Conservation (phyloP, 768 basidiomycete genomes). For the Serendipita sp. region DNA sequence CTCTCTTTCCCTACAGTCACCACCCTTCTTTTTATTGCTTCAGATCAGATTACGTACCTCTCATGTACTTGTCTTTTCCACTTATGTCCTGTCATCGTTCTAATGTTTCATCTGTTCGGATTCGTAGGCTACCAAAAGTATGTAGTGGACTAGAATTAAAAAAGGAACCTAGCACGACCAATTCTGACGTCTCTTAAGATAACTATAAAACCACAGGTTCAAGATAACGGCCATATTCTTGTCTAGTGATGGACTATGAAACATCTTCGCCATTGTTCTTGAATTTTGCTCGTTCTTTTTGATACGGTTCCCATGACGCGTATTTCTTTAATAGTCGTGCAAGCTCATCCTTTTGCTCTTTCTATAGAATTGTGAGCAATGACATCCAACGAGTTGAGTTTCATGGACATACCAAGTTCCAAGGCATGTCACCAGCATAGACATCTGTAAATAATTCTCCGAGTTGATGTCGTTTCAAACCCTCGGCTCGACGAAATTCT, state of each 20-base stretch:
- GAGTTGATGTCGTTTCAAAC: slow-evolving; percentile 50
- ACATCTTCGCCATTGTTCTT: slow-evolving; percentile 56
- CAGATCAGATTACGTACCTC: neutral
- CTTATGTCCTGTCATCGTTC: slow-evolving; percentile 7
- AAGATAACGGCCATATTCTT: too few relatives aligned
- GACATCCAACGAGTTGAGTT: slow-evolving; percentile 1
- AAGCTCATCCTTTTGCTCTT: slow-evolving; percentile 73
- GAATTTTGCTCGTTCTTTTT: slow-evolving; percentile 59
- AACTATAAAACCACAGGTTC: too few relatives aligned
- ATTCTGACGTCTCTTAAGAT: too few relatives aligned
- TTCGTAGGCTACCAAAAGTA: neutral
- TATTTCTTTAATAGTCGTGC: slow-evolving; percentile 64
- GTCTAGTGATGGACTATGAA: too few relatives aligned
- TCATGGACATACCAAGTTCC: slow-evolving; percentile 65
- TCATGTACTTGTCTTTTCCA: neutral
- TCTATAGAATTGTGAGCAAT: slow-evolving; percentile 27
- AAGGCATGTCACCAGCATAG: slow-evolving; percentile 71
- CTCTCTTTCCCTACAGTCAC: neutral
- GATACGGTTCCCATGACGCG: slow-evolving; percentile 83
- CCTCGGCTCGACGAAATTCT: slow-evolving; percentile 66
- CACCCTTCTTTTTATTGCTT: slow-evolving; percentile 2
- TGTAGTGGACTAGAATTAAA: neutral
- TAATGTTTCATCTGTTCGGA: neutral
- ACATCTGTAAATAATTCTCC: slow-evolving; percentile 75
- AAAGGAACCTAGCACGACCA: neutral